phyloP scores from a whole-genome alignment of 1,284 basidiomycete species.

The Apiotrichum porosum region DNA sequence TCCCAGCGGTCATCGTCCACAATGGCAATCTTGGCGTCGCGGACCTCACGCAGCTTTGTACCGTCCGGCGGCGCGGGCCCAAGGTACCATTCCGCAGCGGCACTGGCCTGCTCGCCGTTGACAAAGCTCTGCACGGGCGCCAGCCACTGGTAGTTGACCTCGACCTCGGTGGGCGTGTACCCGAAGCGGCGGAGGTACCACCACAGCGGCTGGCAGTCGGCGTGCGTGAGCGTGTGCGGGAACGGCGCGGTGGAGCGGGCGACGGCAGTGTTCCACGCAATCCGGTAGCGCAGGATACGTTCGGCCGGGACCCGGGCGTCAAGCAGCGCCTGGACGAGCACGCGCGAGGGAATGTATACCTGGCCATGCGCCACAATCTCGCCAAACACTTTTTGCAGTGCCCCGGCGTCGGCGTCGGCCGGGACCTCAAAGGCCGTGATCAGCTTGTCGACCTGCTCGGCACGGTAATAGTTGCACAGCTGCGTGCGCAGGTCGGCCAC shows the following conservation, averaged over 20 bases:
- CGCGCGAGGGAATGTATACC: constrained; percentile 20
- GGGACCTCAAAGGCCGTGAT: neutral
- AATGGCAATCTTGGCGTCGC: constrained; percentile 12
- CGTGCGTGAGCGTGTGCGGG: constrained; percentile 15
- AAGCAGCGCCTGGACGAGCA: constrained; percentile 16
- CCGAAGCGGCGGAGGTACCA: constrained; percentile 18
- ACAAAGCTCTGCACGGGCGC: constrained; percentile 16
- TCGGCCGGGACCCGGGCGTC: constrained; percentile 13
- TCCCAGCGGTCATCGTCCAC: constrained; percentile 25
- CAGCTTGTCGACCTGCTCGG: constrained; percentile 14
- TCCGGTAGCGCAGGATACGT: constrained; percentile 18
- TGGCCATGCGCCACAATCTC: constrained; percentile 24
- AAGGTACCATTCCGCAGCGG: constrained; percentile 21
- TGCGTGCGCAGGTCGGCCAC: constrained; percentile 12
- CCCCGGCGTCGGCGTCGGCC: neutral
- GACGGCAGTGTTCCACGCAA: constrained; percentile 13
- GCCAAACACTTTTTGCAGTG: constrained; percentile 14
- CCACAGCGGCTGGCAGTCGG: constrained; percentile 24
- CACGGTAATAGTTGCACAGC: constrained; percentile 25
- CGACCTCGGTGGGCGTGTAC: constrained; percentile 10
- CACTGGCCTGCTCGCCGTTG: constrained; percentile 8
- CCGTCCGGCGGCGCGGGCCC: constrained; percentile 1
- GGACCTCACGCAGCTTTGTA: constrained; percentile 12
- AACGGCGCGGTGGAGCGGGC: neutral
- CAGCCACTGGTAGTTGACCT: constrained; percentile 14